Evolutionary conservation across 139 green algal species (phyloP).

Genomic region (Marvania coccoides): DNA sequence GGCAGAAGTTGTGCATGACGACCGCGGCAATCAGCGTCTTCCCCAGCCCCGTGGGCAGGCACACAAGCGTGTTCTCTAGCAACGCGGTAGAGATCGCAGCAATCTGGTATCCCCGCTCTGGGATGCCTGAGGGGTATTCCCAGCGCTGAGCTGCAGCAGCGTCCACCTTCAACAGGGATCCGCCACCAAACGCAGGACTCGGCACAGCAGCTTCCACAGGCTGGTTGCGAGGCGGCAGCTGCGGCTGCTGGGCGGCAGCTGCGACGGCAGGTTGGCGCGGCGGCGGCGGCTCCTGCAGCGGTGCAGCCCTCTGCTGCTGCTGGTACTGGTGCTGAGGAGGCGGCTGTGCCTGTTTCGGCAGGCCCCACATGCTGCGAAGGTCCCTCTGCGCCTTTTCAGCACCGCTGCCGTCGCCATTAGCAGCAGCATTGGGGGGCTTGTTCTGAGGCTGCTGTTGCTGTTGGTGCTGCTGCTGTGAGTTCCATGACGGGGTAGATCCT

Average conservation of each 20-base stretch:
- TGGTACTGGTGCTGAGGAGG: not conserved
- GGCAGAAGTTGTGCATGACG: conserved; percentile 89
- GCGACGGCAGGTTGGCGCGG: not conserved
- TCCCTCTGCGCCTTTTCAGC: not conserved
- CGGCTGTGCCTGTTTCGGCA: not conserved
- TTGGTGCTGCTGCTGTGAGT: too few species aligned
- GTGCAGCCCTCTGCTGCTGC: not conserved
- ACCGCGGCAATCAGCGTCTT: conserved; percentile 96
- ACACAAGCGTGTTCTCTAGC: conserved; percentile 88
- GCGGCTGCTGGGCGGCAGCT: not conserved
- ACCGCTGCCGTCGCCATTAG: too few species aligned
- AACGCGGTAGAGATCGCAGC: conserved; percentile 57
- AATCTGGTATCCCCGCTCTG: conserved; percentile 65
- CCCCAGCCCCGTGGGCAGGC: conserved; percentile 90
- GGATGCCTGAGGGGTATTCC: conserved; percentile 61
- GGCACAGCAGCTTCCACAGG: too few species aligned
- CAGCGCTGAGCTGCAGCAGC: conserved; percentile 42
- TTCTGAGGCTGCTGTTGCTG: too few species aligned
- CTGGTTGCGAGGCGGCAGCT: not conserved
- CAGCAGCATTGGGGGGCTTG: too few species aligned
- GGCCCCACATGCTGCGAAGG: not conserved
- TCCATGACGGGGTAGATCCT: too few species aligned
- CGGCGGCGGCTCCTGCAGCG: too few species aligned
- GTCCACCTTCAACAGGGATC: not conserved
- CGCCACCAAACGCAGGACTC: not conserved